Evolutionary conservation across 2,329 filamentous ascomycete species (phyloP).

Genomic region (Arthroderma uncinatum): DNA sequence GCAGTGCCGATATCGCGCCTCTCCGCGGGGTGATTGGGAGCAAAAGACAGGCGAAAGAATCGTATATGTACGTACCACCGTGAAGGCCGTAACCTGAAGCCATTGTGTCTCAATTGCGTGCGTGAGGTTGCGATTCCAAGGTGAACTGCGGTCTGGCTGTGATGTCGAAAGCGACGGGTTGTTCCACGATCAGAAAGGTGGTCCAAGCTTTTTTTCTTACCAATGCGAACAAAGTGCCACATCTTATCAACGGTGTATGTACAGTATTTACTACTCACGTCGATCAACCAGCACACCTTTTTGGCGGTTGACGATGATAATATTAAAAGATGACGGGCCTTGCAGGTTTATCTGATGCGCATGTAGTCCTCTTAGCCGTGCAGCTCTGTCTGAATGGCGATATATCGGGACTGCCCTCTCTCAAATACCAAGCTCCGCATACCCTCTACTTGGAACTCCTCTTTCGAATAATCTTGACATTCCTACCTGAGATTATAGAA

Average conservation of each 20-base stretch:
- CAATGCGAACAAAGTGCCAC: not conserved
- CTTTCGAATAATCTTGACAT: slow-evolving; percentile 50
- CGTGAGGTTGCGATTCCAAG: not conserved
- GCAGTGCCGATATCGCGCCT: slow-evolving; percentile 9
- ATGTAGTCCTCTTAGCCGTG: slow-evolving; percentile 48
- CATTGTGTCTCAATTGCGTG: slow-evolving; percentile 27
- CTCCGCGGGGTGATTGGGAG: not conserved
- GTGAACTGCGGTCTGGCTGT: slow-evolving; percentile 6
- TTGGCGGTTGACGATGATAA: slow-evolving; percentile 9
- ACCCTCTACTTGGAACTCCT: slow-evolving; percentile 43
- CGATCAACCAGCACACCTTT: not conserved
- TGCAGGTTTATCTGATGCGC: slow-evolving; percentile 40
- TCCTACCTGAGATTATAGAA: slow-evolving; percentile 48
- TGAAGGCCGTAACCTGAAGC: slow-evolving; percentile 45
- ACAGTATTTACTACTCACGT: not conserved
- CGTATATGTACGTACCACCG: slow-evolving; percentile 34
- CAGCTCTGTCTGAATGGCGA: slow-evolving; percentile 46
- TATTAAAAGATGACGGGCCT: slow-evolving; percentile 27
- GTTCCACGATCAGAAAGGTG: slow-evolving; percentile 7
- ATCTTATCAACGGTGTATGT: not conserved
- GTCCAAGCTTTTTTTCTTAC: slow-evolving; percentile 10
- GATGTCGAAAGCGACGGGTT: not conserved
- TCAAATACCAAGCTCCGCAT: slow-evolving; percentile 40
- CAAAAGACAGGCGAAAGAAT: not conserved
- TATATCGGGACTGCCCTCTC: slow-evolving; percentile 40